Percentiles rank a stretch among this genome's conserved stretches.
These are phyloP conservation scores for Mariannaea elegans DNA, from an alignment of 2,329 filamentous ascomycete genomes.

Conservation along the genomic window DNA sequence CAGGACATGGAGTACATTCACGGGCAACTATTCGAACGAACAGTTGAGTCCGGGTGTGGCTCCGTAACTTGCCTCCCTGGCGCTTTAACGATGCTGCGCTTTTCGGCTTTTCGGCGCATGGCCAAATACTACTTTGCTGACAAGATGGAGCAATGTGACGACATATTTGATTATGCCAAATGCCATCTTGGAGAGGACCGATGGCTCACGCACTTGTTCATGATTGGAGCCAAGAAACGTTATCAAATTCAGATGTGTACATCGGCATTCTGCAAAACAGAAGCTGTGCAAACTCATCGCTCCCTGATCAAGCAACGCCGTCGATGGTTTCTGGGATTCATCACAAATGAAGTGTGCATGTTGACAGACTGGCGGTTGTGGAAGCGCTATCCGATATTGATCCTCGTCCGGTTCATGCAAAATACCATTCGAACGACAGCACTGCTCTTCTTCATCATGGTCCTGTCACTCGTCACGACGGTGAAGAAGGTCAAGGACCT, in stretches of 20 bases:
- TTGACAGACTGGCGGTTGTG: slow-evolving; percentile 92
- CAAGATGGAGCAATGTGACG: slow-evolving; percentile 93
- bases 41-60: slow-evolving; percentile 93
- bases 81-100: slow-evolving; percentile 93
- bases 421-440: slow-evolving; percentile 96
- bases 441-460: slow-evolving; percentile 92
- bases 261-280: slow-evolving; percentile 97
- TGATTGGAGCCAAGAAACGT: slow-evolving; percentile 92
- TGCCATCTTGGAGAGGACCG: slow-evolving; percentile 94
- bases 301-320: slow-evolving; percentile 93
- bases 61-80: slow-evolving; percentile 95
- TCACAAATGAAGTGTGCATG: slow-evolving; percentile 99
- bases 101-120: slow-evolving; percentile 96
- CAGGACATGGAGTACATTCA: slow-evolving; percentile 99
- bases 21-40: slow-evolving; percentile 94
- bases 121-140: slow-evolving; percentile 98
- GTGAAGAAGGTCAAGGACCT: slow-evolving; percentile 80
- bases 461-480: slow-evolving; percentile 85
- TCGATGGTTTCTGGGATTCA: slow-evolving; percentile 96
- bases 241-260: slow-evolving; percentile 99
- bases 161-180: slow-evolving; percentile 96
- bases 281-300: slow-evolving; percentile 88
- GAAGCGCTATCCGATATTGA: slow-evolving; percentile 88
- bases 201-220: slow-evolving; percentile 98
- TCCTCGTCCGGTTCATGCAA: slow-evolving; percentile 89